Evolutionary conservation across 495 filamentous ascomycete genomes (phyloP).

Genomic region (Penicillium canariense): DNA sequence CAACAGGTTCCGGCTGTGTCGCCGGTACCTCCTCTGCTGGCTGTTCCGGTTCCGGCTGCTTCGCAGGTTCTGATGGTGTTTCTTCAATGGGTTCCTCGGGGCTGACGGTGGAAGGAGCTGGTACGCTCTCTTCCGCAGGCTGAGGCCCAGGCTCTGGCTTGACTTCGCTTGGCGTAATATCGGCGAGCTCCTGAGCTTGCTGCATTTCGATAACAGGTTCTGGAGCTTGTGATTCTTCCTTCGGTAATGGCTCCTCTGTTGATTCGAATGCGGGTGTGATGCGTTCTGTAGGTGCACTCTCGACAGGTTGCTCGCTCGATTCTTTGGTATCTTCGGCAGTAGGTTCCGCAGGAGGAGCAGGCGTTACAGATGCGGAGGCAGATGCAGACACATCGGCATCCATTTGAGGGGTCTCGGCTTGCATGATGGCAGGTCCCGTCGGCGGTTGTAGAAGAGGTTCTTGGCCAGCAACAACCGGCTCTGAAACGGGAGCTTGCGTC

Average conservation of each 20-base stretch:
- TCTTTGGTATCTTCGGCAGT: not conserved
- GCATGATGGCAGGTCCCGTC: not conserved
- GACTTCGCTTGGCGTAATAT: constrained; percentile 4
- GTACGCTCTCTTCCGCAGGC: not conserved
- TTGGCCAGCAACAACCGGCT: constrained; percentile 12
- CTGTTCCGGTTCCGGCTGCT: not conserved
- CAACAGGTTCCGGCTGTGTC: not conserved
- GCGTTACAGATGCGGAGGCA: constrained; percentile 4
- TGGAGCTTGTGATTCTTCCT: not conserved
- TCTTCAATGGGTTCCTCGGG: constrained; percentile 8
- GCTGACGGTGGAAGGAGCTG: constrained; percentile 1
- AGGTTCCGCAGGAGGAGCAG: constrained; percentile 8
- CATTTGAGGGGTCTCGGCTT: constrained; percentile 6
- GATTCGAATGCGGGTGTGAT: not conserved
- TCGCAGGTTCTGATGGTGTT: not conserved
- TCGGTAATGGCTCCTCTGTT: not conserved
- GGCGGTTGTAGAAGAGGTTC: constrained; percentile 1
- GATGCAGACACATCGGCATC: not conserved
- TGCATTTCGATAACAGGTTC: not conserved
- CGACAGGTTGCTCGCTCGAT: not conserved
- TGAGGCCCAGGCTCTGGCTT: constrained; percentile 1
- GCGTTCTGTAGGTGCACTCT: not conserved
- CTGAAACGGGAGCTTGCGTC: constrained; percentile 21
- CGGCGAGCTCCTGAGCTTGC: not conserved
- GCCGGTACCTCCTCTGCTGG: not conserved